These are phyloP conservation scores for Moesziomyces antarcticus DNA, from an alignment of 1,284 basidiomycete genomes.

Conservation along the genomic window DNA sequence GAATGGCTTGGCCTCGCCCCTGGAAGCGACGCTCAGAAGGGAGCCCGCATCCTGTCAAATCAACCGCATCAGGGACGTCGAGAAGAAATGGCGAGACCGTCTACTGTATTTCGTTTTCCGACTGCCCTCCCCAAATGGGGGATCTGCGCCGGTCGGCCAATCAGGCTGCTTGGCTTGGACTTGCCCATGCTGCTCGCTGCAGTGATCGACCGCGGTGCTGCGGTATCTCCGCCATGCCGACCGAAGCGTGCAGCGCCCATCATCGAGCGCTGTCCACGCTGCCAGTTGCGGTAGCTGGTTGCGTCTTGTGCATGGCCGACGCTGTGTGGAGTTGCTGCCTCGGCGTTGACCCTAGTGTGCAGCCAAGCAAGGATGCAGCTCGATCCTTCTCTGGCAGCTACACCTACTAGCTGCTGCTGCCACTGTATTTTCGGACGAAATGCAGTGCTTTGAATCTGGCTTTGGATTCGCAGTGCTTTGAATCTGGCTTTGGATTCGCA, in stretches of 20 bases:
- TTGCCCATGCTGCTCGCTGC: slow-evolving; percentile 27
- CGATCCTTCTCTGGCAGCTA: slow-evolving; percentile 31
- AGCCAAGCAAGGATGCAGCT: slow-evolving; percentile 22
- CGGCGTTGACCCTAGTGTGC: slow-evolving; percentile 11
- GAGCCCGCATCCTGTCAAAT: neutral
- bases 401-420: slow-evolving; percentile 8
- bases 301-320: too few relatives aligned
- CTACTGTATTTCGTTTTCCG: too few relatives aligned
- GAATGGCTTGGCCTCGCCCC: slow-evolving; percentile 17
- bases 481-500: too few relatives aligned
- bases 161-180: slow-evolving; percentile 8
- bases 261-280: too few relatives aligned
- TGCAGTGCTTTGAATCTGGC: too few relatives aligned
- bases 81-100: too few relatives aligned
- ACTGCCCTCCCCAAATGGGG: too few relatives aligned
- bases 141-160: slow-evolving; percentile 6
- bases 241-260: too few relatives aligned
- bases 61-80: too few relatives aligned
- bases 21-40: neutral
- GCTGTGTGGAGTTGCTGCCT: neutral
- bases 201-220: slow-evolving; percentile 31
- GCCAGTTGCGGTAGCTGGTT: too few relatives aligned
- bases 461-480: too few relatives aligned
- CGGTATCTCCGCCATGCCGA: slow-evolving; percentile 5
- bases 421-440: slow-evolving; percentile 17